Conservation (phyloP, 768 basidiomycete genomes). For the Leccinum olivaceopallidum region DNA sequence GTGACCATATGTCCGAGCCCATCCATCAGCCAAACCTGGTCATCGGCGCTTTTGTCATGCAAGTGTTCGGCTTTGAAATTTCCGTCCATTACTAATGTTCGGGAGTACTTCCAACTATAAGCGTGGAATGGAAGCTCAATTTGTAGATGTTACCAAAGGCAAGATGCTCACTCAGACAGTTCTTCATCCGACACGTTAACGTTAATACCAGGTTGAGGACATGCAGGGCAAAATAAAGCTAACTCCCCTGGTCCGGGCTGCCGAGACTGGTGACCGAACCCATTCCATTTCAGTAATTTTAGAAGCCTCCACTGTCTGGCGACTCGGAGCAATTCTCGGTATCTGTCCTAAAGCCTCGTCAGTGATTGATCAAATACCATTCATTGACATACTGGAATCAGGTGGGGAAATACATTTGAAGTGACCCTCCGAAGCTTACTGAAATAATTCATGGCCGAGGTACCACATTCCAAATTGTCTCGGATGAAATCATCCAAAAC, state of each 20-base stretch:
- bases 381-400: neutral
- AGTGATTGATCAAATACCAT: neutral
- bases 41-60: neutral
- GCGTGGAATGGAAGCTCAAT: too few relatives aligned
- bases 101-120: neutral
- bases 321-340: conserved; percentile 19
- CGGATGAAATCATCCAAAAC: neutral
- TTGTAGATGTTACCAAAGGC: too few relatives aligned
- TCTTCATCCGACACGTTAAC: too few relatives aligned
- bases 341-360: conserved; percentile 10
- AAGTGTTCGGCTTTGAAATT: neutral
- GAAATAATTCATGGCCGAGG: conserved; percentile 2
- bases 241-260: neutral
- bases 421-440: conserved; percentile 2
- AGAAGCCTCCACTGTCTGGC: conserved; percentile 19
- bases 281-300: conserved; percentile 23
- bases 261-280: conserved; percentile 1
- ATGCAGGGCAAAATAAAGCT: conserved; percentile 24
- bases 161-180: too few relatives aligned
- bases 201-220: conserved; percentile 23
- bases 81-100: neutral
- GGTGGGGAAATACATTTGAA: conserved; percentile 1
- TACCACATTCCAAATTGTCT: conserved; percentile 22
- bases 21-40: neutral
- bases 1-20: neutral